phyloP scores from a whole-genome alignment of 352 stramenopile genomes.

The Peronospora farinosa region DNA sequence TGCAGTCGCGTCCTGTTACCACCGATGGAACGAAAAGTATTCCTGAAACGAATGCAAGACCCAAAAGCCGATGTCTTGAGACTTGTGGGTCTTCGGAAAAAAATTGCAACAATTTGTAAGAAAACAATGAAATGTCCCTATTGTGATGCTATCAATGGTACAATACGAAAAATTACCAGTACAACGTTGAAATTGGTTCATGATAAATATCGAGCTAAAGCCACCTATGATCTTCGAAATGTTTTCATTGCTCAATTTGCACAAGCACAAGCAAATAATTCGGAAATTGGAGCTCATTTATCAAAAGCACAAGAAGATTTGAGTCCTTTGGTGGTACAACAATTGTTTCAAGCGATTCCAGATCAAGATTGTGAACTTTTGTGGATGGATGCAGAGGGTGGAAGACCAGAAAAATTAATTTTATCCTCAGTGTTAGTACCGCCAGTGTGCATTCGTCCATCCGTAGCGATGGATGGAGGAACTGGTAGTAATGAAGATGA shows the following conservation, averaged over 20 bases:
- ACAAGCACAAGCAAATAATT: conserved; percentile 69
- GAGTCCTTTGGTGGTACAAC: conserved; percentile 86
- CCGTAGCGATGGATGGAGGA: conserved; percentile 95
- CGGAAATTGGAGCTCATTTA: conserved; percentile 81
- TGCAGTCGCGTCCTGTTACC: conserved; percentile 93
- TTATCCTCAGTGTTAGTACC: conserved; percentile 96
- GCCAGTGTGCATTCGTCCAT: conserved; percentile 97
- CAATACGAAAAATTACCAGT: conserved; percentile 95
- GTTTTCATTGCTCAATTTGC: conserved; percentile 82
- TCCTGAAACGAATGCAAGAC: conserved; percentile 87
- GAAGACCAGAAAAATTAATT: conserved; percentile 96
- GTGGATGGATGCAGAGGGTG: conserved; percentile 92
- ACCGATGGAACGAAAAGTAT: conserved; percentile 82
- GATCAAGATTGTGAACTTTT: conserved; percentile 97
- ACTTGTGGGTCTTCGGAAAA: conserved; percentile 86
- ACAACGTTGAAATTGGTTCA: conserved; percentile 98
- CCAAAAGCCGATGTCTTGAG: conserved; percentile 68
- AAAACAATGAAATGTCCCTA: conserved; percentile 93
- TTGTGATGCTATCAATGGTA: conserved; percentile 94
- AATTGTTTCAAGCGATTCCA: conserved; percentile 93
- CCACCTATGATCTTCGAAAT: conserved; percentile 73
- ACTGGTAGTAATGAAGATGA: conserved; percentile 97
- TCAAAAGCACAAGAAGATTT: conserved; percentile 88
- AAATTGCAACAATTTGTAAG: conserved; percentile 95
- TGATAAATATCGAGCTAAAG: conserved; percentile 93